Evolutionary conservation across 306 rosid species (phyloP).

Genomic region (Inga oerstediana): DNA sequence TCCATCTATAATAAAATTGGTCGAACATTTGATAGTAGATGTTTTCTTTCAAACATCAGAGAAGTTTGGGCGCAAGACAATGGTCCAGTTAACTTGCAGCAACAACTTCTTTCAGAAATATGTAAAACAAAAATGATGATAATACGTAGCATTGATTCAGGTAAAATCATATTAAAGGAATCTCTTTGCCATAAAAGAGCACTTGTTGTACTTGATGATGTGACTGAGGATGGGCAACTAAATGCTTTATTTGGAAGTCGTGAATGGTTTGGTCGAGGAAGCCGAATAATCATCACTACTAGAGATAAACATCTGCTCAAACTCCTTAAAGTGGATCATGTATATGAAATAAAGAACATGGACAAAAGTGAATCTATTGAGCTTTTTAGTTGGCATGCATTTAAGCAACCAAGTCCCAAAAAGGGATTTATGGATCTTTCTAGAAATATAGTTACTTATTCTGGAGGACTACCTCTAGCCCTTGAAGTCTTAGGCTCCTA

Average conservation of each 20-base stretch:
- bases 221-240: not conserved
- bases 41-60: too few relatives aligned
- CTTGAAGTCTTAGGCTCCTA: slow-evolving; percentile 25
- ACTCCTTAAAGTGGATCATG: not conserved
- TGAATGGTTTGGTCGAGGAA: not conserved
- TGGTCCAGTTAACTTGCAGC: not conserved
- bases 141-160: not conserved
- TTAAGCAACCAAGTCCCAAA: slow-evolving; percentile 1
- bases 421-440: not conserved
- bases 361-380: not conserved
- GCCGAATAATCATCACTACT: not conserved
- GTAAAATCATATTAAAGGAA: not conserved
- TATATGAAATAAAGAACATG: not conserved
- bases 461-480: slow-evolving; percentile 33
- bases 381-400: slow-evolving; percentile 1
- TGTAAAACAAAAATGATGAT: not conserved
- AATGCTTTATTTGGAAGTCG: not conserved
- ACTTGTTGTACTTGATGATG: not conserved
- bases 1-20: too few relatives aligned
- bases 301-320: not conserved
- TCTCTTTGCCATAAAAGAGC: not conserved
- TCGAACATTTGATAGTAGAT: too few relatives aligned
- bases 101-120: not conserved
- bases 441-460: not conserved
- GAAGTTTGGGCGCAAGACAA: too few relatives aligned